These are phyloP conservation scores for Marsdenia floribunda DNA, from an alignment of 257 asterid genomes.

Conservation along the genomic window DNA sequence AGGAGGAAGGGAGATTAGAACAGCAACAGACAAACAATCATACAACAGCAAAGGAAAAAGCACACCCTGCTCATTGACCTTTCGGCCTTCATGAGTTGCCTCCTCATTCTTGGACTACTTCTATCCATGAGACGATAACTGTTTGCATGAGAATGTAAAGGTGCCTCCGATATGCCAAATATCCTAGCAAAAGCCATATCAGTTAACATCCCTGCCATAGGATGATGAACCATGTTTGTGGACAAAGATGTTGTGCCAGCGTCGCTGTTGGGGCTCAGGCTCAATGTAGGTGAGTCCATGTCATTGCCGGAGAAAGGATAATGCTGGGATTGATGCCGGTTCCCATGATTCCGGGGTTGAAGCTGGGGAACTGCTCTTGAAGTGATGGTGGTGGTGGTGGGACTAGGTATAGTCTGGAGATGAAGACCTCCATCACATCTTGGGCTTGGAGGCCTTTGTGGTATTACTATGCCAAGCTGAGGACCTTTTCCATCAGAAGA, in stretches of 20 bases:
- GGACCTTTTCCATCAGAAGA: constrained; percentile 26
- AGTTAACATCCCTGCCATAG: constrained; percentile 52
- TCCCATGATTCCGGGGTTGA: constrained; percentile 24
- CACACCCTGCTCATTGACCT: background rate
- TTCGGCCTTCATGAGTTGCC: constrained; percentile 3
- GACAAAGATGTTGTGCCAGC: too few species aligned
- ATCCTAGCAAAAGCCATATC: constrained; percentile 55
- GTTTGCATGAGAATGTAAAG: constrained; percentile 44
- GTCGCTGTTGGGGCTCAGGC: too few species aligned
- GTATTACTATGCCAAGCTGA: constrained; percentile 31
- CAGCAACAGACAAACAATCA: background rate
- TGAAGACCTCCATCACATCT: constrained; percentile 19
- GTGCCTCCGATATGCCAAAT: constrained; percentile 45
- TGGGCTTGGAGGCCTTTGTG: constrained; percentile 57
- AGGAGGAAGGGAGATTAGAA: background rate
- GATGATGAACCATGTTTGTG: constrained; percentile 21
- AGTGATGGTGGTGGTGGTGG: constrained; percentile 11
- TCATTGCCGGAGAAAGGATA: constrained; percentile 5
- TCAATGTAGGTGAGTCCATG: constrained; percentile 1
- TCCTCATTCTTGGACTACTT: constrained; percentile 36
- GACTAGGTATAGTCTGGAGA: constrained; percentile 9
- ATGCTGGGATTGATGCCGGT: constrained; percentile 18
- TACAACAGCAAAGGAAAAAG: constrained; percentile 7
- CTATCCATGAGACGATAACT: constrained; percentile 35
- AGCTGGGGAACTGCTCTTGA: constrained; percentile 25